Conservation (phyloP, 768 basidiomycete genomes). For the Hebeloma cylindrosporum region DNA sequence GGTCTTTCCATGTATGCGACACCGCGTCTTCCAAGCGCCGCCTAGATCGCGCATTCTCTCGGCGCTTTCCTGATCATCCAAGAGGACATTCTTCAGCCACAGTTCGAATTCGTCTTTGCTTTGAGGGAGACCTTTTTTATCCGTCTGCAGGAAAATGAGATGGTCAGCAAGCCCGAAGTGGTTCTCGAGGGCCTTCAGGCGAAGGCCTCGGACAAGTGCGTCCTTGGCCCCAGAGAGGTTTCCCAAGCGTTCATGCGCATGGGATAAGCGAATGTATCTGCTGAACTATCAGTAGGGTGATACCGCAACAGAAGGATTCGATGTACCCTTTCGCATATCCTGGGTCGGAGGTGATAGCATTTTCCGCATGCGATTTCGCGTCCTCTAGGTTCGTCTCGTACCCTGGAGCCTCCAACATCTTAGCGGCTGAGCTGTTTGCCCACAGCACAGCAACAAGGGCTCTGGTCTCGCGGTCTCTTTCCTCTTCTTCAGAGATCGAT, state of each 20-base stretch:
- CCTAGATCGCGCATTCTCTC: constrained; percentile 3
- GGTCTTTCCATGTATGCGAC: constrained; percentile 1
- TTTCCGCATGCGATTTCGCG: constrained; percentile 3
- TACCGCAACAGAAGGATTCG: background rate
- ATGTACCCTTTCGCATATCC: constrained; percentile 12
- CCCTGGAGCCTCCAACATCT: constrained; percentile 4
- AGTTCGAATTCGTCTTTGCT: background rate
- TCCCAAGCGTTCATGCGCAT: constrained; percentile 9
- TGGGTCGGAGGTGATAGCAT: constrained; percentile 4
- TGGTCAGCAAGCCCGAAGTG: constrained; percentile 11
- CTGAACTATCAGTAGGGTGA: background rate
- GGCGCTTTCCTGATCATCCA: background rate
- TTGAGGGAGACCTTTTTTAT: constrained; percentile 5
- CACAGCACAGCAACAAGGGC: constrained; percentile 5
- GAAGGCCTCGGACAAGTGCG: constrained; percentile 3
- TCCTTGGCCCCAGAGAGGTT: constrained; percentile 6
- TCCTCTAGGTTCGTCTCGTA: constrained; percentile 3
- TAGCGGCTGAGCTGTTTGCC: constrained; percentile 9
- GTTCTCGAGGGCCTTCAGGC: constrained; percentile 1
- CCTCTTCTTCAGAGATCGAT: constrained; percentile 1
- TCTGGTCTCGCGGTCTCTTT: constrained; percentile 7
- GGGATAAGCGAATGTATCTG: constrained; percentile 9
- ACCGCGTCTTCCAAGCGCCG: constrained; percentile 10
- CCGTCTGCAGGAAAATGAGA: constrained; percentile 10
- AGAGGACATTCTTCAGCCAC: background rate